Base-by-base conservation (phyloP, 2,329 filamentous ascomycete species). In the Pleurostoma richardsiae region DNA sequence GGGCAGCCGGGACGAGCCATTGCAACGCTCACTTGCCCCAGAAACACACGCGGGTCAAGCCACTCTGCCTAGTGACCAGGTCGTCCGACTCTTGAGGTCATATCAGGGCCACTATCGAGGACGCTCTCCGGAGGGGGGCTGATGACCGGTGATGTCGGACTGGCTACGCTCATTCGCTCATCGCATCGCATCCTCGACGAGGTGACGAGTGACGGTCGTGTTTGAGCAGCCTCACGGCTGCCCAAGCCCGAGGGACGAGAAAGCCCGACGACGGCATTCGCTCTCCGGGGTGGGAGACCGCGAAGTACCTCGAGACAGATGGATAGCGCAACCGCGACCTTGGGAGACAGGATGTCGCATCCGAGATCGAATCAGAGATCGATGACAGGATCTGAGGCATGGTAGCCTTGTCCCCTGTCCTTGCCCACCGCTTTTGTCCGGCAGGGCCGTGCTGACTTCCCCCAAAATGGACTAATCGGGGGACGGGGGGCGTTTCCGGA, bases 361-460 rank as follows among this genome's bases (percentile, higher is more conserved):
- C 52, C 51, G 53, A 57, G 54, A 59, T 60, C 54, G 52, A 59
- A 56, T 56, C 53, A 56, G 45, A 50, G 56, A 55, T 56, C 52
- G 52, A 30, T 50, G 49, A 45, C 47, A 48, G 51, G 53, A 47
- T 42, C 50, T 51, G 48, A 47, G 49, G 46, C 44, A 48, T 39
- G 36, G 42, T n/a, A 45, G 38, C 41, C 38, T 49, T 43, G 43
- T 31, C 47, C 41, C 27, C 38, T 43, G 10, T 28, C 39, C 41
- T 43, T 43, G 40, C 30, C 41, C 44, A 30, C 30, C 5, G 10
- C 45, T 19, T 19, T 19, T 19, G 19, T 19, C 19, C 47, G 49
- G 48, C 49, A 50, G 46, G 39, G 46, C 50, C 41, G 39, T 42
- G 27, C 11, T 30, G 29, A 45, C 43, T 26, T 26, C 28, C 30